phyloP scores from a whole-genome alignment of 2,329 filamentous ascomycete species.

The Aspergillus sp. region DNA sequence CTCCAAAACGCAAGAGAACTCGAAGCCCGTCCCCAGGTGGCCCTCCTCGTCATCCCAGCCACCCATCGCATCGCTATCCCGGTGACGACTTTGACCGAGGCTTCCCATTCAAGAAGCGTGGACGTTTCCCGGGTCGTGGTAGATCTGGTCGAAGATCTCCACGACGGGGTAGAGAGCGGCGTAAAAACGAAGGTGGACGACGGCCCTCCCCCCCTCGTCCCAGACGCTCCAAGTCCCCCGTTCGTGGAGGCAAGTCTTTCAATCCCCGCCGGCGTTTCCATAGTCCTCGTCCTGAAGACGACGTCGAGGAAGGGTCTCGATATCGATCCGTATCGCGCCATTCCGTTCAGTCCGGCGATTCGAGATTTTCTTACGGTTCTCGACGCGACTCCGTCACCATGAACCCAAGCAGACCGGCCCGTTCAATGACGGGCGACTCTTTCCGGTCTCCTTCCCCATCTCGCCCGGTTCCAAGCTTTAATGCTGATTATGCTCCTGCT shows the following conservation, averaged over 20 bases:
- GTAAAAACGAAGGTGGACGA: conserved; percentile 30
- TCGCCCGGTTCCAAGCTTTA: conserved; percentile 33
- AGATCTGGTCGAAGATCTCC: conserved; percentile 34
- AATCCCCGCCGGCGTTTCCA: conserved; percentile 28
- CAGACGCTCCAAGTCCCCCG: conserved; percentile 35
- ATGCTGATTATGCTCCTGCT: conserved; percentile 30
- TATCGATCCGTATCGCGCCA: conserved; percentile 36
- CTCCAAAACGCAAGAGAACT: conserved; percentile 41
- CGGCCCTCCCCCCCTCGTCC: conserved; percentile 25
- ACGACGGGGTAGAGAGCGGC: conserved; percentile 34
- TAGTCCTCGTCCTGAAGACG: conserved; percentile 27
- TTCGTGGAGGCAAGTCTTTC: conserved; percentile 25
- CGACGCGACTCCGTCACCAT: conserved; percentile 25
- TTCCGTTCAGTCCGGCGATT: conserved; percentile 31
- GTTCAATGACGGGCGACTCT: conserved; percentile 27
- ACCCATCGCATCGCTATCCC: conserved; percentile 20
- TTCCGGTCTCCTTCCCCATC: conserved; percentile 34
- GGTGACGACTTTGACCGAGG: conserved; percentile 40
- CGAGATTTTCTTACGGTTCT: conserved; percentile 31
- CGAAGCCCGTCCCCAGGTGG: conserved; percentile 41
- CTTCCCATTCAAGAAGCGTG: conserved; percentile 35
- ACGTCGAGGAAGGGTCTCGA: conserved; percentile 26
- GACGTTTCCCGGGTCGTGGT: conserved; percentile 34
- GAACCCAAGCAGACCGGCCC: conserved; percentile 29
- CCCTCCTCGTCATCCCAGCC: conserved; percentile 21